These are phyloP conservation scores for Oryza nivara DNA, from an alignment of 176 grass and related monocot species.

Conservation along the genomic window DNA sequence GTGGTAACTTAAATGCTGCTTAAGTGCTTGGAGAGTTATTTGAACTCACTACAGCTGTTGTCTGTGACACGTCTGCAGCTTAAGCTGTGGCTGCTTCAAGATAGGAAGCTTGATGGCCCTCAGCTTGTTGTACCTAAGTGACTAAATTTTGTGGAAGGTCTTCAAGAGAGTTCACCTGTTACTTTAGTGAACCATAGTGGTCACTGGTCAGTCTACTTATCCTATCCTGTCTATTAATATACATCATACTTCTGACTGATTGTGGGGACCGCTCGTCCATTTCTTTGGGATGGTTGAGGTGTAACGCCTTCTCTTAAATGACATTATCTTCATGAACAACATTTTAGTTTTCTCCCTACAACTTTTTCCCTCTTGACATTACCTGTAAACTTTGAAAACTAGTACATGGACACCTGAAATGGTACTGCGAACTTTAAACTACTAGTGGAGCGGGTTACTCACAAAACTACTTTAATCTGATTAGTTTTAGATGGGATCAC, in stretches of 20 bases:
- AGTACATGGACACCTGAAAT: conserved; percentile 27
- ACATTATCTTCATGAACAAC: not conserved
- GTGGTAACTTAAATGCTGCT: conserved; percentile 34
- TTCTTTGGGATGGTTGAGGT: not conserved
- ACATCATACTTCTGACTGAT: conserved; percentile 33
- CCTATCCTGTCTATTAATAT: conserved; percentile 47
- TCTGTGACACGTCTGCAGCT: conserved; percentile 69
- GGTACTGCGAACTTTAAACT: not conserved
- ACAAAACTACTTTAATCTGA: not conserved
- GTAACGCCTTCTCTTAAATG: conserved; percentile 9
- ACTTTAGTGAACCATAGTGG: conserved; percentile 52
- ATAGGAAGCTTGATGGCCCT: conserved; percentile 56
- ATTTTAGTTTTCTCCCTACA: not conserved
- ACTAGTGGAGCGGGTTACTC: not conserved
- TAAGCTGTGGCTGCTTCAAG: conserved; percentile 71
- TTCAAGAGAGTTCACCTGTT: conserved; percentile 55
- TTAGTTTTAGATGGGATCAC: not conserved
- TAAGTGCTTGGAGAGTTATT: conserved; percentile 34
- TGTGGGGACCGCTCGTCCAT: not conserved
- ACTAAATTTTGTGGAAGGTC: conserved; percentile 57
- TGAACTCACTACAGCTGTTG: conserved; percentile 51
- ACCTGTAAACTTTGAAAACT: not conserved
- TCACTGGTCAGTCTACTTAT: conserved; percentile 66
- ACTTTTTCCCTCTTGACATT: not conserved
- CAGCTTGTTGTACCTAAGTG: conserved; percentile 66